Base-by-base conservation (phyloP, 768 basidiomycete species). In the Boletus tylopilopsis region DNA sequence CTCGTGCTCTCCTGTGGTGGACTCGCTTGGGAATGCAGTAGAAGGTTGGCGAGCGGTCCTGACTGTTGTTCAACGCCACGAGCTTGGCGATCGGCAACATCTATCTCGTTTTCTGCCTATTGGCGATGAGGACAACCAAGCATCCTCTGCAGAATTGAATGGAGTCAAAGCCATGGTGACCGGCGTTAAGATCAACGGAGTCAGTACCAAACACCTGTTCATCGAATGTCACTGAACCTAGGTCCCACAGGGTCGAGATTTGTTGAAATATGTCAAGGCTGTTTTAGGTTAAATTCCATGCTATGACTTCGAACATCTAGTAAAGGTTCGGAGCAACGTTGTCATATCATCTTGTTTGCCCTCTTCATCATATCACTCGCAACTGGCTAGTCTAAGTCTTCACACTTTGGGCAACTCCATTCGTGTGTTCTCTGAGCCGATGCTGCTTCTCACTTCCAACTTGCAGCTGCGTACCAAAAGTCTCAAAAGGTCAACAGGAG, bases 41-140 rank as follows among this genome's bases (percentile, higher is more conserved):
- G 90, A 92, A 61, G 90, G 90, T 15, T 92, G 90, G 90, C 74
- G 84, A 30, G 89, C 89, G 11, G 81, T 88, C n/a, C 66, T 90
- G 50, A 77, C 77, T 7, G 77, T 87, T 21, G 72, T 89, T 16
- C 66, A 83, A 44, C 78, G 89, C 21, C 79, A 86, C 58, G 84
- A 84, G 6, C 71, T 83, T 63, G 76, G 77, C 9, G 78, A 82
- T 58, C 76, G 80, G 53, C 73, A 73, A 54, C 79, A 79, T 40
- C 36, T 56, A 42, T 57, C 54, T 53, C 75, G 72, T 27, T 69
- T 67, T 56, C 44, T 49, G 27, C 39, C 53, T 21, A 47, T 35
- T 15, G 39, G 49, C 33, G 50, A 46, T 33, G 51, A 22, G 13
- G 55, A 39, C 24, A n/a, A 68, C 61, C 63, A 77, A 76, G 15